Conservation (phyloP, 164 flowering plant genomes). For the Taxillus chinensis region DNA sequence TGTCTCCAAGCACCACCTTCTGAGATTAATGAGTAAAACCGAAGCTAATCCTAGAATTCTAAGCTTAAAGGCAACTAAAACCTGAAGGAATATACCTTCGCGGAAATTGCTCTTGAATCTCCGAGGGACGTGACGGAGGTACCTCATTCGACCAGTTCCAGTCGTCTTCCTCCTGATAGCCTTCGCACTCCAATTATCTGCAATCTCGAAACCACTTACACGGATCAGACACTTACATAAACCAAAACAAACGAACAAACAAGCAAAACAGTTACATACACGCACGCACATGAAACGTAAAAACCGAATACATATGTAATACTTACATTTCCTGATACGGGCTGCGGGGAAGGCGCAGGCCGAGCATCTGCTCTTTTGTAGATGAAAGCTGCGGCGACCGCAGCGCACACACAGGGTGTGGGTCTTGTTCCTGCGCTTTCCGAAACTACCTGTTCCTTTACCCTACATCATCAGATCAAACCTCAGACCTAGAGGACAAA, state of each 20-base stretch:
- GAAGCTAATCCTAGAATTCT: too few species aligned
- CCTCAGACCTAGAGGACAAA: too few species aligned
- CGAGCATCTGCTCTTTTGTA: conserved; percentile 6
- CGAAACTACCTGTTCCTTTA: conserved; percentile 6
- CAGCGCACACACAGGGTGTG: conserved; percentile 5
- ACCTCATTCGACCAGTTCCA: conserved; percentile 5
- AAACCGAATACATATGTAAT: neutral
- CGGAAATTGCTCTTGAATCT: conserved; percentile 7
- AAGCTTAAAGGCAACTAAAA: too few species aligned
- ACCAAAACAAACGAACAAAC: neutral
- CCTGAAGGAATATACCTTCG: neutral
- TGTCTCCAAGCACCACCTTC: too few species aligned
- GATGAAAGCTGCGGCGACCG: conserved; percentile 7
- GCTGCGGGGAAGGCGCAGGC: neutral
- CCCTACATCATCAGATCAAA: neutral
- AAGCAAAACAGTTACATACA: neutral
- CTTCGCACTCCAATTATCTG: conserved; percentile 7
- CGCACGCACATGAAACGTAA: neutral
- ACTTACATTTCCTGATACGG: conserved; percentile 4
- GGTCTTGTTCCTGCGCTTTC: conserved; percentile 7
- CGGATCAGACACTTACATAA: neutral
- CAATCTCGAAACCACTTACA: neutral
- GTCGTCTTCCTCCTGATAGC: conserved; percentile 7
- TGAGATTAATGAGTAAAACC: too few species aligned
- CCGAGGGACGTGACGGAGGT: conserved; percentile 5